Conservation (phyloP, 2,329 filamentous ascomycete species). For the Epichloe amarillans region DNA sequence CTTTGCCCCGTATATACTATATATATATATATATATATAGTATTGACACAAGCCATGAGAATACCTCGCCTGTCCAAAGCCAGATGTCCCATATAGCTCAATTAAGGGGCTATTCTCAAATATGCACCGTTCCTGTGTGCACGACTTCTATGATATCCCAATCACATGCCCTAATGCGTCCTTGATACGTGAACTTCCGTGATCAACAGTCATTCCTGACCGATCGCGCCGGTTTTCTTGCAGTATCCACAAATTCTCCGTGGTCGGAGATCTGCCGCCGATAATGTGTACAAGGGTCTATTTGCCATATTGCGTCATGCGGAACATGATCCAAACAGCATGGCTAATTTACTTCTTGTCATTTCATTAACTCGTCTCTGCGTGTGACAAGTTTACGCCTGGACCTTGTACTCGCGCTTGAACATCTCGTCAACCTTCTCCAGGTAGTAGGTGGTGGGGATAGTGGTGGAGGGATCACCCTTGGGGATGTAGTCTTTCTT, state of each 20-base stretch:
- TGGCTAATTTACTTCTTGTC: slow-evolving; percentile 1
- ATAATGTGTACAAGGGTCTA: slow-evolving; percentile 1
- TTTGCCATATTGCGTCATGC: neutral
- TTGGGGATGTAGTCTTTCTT: slow-evolving; percentile 64
- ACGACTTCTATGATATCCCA: slow-evolving; percentile 6
- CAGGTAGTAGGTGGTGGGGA: slow-evolving; percentile 62
- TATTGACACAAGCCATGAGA: slow-evolving; percentile 7
- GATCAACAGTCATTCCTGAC: slow-evolving; percentile 1
- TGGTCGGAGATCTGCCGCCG: slow-evolving; percentile 3
- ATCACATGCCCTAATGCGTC: slow-evolving; percentile 3
- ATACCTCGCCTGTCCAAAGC: neutral
- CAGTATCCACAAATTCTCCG: neutral
- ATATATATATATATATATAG: neutral
- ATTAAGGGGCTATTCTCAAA: slow-evolving; percentile 4
- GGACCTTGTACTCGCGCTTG: slow-evolving; percentile 64
- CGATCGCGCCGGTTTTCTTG: neutral
- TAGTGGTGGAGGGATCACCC: slow-evolving; percentile 54
- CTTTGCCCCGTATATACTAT: neutral
- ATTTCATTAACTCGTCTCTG: neutral
- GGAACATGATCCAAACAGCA: slow-evolving; percentile 3
- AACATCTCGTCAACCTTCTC: slow-evolving; percentile 75
- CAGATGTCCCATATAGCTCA: neutral
- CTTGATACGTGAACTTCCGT: slow-evolving; percentile 7
- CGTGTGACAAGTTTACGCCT: slow-evolving; percentile 39
- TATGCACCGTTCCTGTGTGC: neutral